phyloP scores from a whole-genome alignment of 129 eudicot species.

The Smallanthus sonchifolius region DNA sequence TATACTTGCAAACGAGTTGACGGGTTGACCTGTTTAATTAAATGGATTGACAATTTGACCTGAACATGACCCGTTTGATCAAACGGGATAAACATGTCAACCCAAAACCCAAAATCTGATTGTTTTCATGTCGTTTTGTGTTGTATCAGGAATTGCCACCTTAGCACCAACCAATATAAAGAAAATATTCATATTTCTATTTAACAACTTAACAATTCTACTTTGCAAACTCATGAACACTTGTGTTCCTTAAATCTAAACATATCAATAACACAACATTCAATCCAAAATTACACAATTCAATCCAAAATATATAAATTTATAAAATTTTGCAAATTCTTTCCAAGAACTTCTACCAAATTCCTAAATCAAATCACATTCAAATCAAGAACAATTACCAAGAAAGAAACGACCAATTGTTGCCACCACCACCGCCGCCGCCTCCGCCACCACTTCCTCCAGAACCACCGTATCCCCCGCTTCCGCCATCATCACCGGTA shows the following conservation, averaged over 20 bases:
- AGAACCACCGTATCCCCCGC: constrained; percentile 34
- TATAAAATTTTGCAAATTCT: neutral
- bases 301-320: neutral
- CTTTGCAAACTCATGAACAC: too few relatives aligned
- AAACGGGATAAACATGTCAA: neutral
- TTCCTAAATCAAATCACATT: neutral
- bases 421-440: constrained; percentile 35
- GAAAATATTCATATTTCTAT: neutral
- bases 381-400: constrained; percentile 37
- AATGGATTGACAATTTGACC: neutral
- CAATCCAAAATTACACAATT: neutral
- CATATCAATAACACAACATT: neutral
- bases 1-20: neutral
- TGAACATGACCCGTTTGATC: neutral
- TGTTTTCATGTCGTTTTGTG: too few relatives aligned
- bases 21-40: neutral
- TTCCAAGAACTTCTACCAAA: neutral
- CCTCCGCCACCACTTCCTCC: constrained; percentile 33
- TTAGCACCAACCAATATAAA: neutral
- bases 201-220: neutral
- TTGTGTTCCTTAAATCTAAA: neutral
- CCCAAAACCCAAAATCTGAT: neutral
- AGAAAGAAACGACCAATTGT: constrained; percentile 49
- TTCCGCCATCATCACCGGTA: constrained; percentile 35
- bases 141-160: too few relatives aligned